Conservation (phyloP, 345 rosid genomes). For the Cardamine resedifolia region DNA sequence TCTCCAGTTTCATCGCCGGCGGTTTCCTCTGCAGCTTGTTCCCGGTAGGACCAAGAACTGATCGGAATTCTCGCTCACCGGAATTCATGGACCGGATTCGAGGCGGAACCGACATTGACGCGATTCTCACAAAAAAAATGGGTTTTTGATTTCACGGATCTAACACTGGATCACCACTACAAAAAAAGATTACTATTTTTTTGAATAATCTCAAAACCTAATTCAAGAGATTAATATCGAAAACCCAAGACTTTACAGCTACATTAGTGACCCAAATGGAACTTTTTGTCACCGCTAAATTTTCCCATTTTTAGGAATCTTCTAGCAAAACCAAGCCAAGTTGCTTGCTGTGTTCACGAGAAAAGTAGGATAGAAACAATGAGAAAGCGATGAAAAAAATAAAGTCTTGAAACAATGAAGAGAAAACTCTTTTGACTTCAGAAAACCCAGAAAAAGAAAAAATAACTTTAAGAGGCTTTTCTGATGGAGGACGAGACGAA, state of each 20-base stretch:
- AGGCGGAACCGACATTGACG: conserved; percentile 61
- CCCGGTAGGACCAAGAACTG: conserved; percentile 56
- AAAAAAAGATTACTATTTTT: not conserved
- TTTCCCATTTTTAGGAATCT: conserved; percentile 4
- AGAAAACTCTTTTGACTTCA: conserved; percentile 33
- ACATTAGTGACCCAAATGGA: conserved; percentile 21
- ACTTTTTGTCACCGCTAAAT: conserved; percentile 7
- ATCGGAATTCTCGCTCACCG: conserved; percentile 48
- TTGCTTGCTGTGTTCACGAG: conserved; percentile 25
- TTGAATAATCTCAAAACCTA: not conserved
- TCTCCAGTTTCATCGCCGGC: conserved; percentile 44
- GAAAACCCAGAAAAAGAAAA: conserved; percentile 16
- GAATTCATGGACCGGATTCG: conserved; percentile 52
- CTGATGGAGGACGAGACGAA: conserved; percentile 37
- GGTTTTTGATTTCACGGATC: conserved; percentile 24
- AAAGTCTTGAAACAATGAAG: conserved; percentile 15
- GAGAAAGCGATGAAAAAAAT: conserved; percentile 2
- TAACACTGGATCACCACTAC: conserved; percentile 20
- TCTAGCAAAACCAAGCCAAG: conserved; percentile 24
- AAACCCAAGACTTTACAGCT: conserved; percentile 22
- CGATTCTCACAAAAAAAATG: not conserved
- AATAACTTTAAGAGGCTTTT: conserved; percentile 16
- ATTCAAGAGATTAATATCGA: not conserved
- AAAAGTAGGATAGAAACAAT: conserved; percentile 9
- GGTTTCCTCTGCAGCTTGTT: conserved; percentile 56